phyloP scores from a whole-genome alignment of 2,329 filamentous ascomycete species.

The Periconia sp. region DNA sequence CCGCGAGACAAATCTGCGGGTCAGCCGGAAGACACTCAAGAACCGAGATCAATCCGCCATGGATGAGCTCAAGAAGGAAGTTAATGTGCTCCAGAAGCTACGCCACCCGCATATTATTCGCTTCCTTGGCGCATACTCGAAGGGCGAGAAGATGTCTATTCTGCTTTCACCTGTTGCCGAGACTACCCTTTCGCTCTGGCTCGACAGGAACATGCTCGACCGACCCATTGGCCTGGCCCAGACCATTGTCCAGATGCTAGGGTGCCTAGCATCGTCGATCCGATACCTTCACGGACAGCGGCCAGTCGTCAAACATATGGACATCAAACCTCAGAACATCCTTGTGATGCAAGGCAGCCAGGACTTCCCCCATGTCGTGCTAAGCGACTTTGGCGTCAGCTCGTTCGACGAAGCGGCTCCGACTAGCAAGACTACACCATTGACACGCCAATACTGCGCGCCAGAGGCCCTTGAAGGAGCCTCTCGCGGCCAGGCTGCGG shows the following conservation, averaged over 20 bases:
- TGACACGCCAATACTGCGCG: conserved; percentile 44
- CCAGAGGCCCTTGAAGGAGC: conserved; percentile 40
- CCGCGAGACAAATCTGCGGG: conserved; percentile 38
- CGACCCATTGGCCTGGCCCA: conserved; percentile 29
- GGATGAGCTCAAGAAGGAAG: conserved; percentile 43
- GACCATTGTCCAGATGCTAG: conserved; percentile 41
- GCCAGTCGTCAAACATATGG: conserved; percentile 44
- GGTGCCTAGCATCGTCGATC: conserved; percentile 43
- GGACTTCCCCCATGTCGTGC: conserved; percentile 40
- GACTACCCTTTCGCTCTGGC: conserved; percentile 42
- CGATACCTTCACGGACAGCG: conserved; percentile 46
- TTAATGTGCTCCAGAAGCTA: conserved; percentile 44
- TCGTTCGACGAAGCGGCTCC: conserved; percentile 27
- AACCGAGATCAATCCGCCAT: conserved; percentile 39
- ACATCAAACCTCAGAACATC: conserved; percentile 48
- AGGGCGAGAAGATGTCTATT: conserved; percentile 45
- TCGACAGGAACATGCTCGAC: conserved; percentile 27
- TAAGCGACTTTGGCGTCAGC: conserved; percentile 47
- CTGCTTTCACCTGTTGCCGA: conserved; percentile 45
- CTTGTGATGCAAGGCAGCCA: conserved; percentile 38
- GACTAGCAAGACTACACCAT: conserved; percentile 22
- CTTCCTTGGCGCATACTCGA: conserved; percentile 43
- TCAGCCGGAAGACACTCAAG: conserved; percentile 46
- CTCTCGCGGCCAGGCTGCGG: conserved; percentile 50
- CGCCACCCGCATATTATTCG: conserved; percentile 48